phyloP scores from a whole-genome alignment of 2,329 filamentous ascomycete genomes.

The Hymenoscyphus repandus region DNA sequence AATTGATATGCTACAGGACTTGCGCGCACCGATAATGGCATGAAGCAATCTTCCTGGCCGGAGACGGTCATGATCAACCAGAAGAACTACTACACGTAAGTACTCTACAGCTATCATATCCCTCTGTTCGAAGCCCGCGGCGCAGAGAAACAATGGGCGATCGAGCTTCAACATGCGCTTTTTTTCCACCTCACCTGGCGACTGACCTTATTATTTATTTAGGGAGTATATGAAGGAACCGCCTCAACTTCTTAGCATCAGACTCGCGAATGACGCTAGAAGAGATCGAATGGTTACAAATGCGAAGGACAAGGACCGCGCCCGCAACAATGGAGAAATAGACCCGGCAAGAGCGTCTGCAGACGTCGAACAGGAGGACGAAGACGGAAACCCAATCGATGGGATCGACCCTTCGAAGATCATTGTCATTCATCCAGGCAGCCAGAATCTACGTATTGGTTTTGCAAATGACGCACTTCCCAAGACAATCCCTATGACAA shows the following conservation, averaged over 20 bases:
- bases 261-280: slow-evolving; percentile 81
- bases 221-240: slow-evolving; percentile 98
- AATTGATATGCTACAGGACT: slow-evolving; percentile 55
- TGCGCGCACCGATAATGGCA: slow-evolving; percentile 95
- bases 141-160: background rate
- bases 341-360: slow-evolving; percentile 56
- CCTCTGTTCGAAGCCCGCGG: background rate
- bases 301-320: slow-evolving; percentile 82
- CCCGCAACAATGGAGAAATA: slow-evolving; percentile 66
- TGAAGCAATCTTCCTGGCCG: slow-evolving; percentile 93
- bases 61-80: slow-evolving; percentile 93
- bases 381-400: slow-evolving; percentile 49
- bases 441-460: slow-evolving; percentile 90
- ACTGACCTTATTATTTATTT: background rate
- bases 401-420: slow-evolving; percentile 77
- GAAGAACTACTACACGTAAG: slow-evolving; percentile 98
- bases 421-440: slow-evolving; percentile 91
- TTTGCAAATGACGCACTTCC: slow-evolving; percentile 94
- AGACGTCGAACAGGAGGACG: slow-evolving; percentile 42
- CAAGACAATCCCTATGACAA: slow-evolving; percentile 88
- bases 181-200: too few species aligned
- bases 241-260: slow-evolving; percentile 86
- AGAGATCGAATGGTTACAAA: slow-evolving; percentile 78
- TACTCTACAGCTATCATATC: slow-evolving; percentile 13
- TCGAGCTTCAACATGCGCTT: too few species aligned